These are phyloP conservation scores for Leucocoprinus leucothites DNA, from an alignment of 768 basidiomycete genomes.

Conservation along the genomic window DNA sequence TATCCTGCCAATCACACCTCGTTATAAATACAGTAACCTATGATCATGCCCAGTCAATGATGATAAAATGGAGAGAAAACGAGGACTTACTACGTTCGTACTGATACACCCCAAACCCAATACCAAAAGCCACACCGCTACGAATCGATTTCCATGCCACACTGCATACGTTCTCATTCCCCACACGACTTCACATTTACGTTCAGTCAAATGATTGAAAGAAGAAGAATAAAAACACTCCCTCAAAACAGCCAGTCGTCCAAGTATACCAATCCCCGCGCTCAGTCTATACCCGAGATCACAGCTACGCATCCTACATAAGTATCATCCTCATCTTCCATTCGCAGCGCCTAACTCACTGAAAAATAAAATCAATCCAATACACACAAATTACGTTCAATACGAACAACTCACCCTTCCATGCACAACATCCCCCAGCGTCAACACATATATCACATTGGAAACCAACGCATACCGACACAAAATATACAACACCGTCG, in stretches of 20 bases:
- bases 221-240: neutral
- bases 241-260: neutral
- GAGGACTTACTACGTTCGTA: neutral
- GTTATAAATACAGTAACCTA: neutral
- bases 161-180: neutral
- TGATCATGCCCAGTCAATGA: neutral
- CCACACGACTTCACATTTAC: neutral
- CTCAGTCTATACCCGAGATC: constrained; percentile 7
- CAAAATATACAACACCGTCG: neutral
- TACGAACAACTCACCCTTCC: neutral
- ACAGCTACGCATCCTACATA: neutral
- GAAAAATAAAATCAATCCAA: no score
- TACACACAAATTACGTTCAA: no score
- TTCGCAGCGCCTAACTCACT: no score
- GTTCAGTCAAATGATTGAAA: neutral
- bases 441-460: neutral
- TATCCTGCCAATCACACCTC: constrained; percentile 1
- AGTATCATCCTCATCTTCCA: neutral
- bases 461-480: constrained; percentile 5
- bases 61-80: neutral
- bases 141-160: neutral
- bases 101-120: neutral
- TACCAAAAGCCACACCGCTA: neutral
- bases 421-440: neutral
- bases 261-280: neutral